phyloP scores from a whole-genome alignment of 78 protist genomes.

The Neovahlkampfia damariscottae region DNA sequence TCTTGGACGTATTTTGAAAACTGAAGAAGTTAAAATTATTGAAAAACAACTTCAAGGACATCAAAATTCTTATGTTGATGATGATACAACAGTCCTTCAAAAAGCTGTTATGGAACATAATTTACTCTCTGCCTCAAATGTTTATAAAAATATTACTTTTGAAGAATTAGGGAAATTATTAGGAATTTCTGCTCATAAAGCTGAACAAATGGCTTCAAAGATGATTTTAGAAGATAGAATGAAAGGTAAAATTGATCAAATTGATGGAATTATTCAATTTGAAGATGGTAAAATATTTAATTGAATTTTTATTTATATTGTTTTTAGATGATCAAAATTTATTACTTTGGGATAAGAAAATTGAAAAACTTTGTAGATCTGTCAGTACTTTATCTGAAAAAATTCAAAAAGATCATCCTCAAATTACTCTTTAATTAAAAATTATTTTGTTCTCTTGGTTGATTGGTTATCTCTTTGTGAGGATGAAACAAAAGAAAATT shows the following conservation, averaged over 20 bases:
- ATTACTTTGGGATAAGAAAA: constrained; percentile 7
- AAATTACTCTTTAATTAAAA: too few relatives aligned
- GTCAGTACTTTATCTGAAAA: constrained; percentile 3
- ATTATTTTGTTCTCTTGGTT: too few relatives aligned
- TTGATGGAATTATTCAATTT: neutral
- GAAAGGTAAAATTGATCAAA: constrained; percentile 28
- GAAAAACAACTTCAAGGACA: constrained; percentile 42
- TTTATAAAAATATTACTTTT: constrained; percentile 73
- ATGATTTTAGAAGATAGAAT: constrained; percentile 79
- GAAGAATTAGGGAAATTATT: constrained; percentile 74
- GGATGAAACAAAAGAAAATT: too few relatives aligned
- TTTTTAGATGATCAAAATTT: too few relatives aligned
- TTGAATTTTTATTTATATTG: too few relatives aligned
- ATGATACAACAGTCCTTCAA: constrained; percentile 69
- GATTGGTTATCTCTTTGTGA: too few relatives aligned
- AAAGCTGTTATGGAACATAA: constrained; percentile 83
- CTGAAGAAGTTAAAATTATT: constrained; percentile 50
- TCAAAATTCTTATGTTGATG: constrained; percentile 51
- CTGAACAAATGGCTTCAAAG: constrained; percentile 65
- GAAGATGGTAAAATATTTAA: neutral
- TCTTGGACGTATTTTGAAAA: constrained; percentile 56
- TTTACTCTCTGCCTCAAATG: constrained; percentile 51
- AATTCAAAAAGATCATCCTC: neutral
- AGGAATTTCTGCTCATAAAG: constrained; percentile 52
- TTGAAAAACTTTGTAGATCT: neutral